Base-by-base conservation (phyloP, 164 flowering plant genomes). In the Hamamelis virginiana region DNA sequence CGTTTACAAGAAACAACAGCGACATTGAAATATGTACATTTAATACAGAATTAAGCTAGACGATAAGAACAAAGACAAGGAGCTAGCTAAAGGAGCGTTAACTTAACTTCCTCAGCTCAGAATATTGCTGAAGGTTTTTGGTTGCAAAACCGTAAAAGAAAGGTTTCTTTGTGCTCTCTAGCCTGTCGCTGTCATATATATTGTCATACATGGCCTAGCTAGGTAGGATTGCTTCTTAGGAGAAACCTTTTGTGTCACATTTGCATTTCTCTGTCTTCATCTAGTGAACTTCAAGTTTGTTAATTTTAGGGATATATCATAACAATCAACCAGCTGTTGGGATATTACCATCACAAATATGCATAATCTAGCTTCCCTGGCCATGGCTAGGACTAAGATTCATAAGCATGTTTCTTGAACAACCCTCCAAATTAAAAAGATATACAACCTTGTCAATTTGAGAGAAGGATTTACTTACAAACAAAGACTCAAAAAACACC, bases 11-110 rank as follows among this genome's bases (percentile, higher is more conserved):
- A n/a, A n/a, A n/a, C n/a, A n/a, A n/a, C n/a, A n/a, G n/a, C n/a
- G n/a, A n/a, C n/a, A n/a, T n/a, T n/a, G n/a, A n/a, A n/a, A n/a
- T n/a, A n/a, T n/a, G n/a, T n/a, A 16, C 48, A 13, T 67, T 18
- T 28, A 46, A 8, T n/a, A 2, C 43, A 23, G 28, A 59, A 33
- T 23, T 41, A 21, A 57, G 65, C n/a, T n/a, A n/a, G 21, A 62
- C n/a, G 43, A 50, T 62, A 22, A 9, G 62, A 53, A 38, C 62
- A 67, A n/a, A n/a, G n/a, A 65, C 50, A 75, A 69, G 22, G n/a
- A n/a, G n/a, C n/a, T n/a, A n/a, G n/a, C n/a, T n/a, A 67, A 45
- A 33, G 65, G 65, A n/a, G 67, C 78, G 60, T 75, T 56, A 50
- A 57, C 74, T 75, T 75, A 22, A 72, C 78, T 75, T 70, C 68